Evolutionary conservation across 2,329 filamentous ascomycete genomes (phyloP), one percentile per base, ranked within the genome.

Genomic region (Zelopaecilomyces penicillatus): DNA sequence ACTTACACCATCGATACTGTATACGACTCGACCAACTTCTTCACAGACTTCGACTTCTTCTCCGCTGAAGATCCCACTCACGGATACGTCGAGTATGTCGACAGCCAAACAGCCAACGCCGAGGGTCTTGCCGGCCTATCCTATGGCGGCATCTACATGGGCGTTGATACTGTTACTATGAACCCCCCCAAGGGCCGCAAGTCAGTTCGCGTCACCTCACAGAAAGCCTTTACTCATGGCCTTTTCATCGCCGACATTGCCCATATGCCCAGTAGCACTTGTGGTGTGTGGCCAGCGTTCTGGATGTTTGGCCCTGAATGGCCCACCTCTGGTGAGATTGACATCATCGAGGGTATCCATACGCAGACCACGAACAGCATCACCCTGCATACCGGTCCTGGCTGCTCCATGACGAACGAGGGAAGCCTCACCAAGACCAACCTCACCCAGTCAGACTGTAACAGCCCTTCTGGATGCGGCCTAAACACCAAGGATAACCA

Each of bases 291-390:
- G 86, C 85, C 85, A 1, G 85, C 85, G 10, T 84, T 83, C 61
- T 85, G 76, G 76, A 71, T 69, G 42, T 73, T 87, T 31, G 85
- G 84, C 11, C 68, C 73, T n/a, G 64, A 75, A 57, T 90, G 86
- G 86, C 86, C 86, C 2, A 61, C 60, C 36, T 68, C 70, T 6
- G 85, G 85, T 39, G 86, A 90, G 65, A 85, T 91, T 55, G 86
- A 91, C 61, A 84, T 90, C 55, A 78, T 90, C 54, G 86, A 90
- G 66, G 85, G 84, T 33, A 82, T 88, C 53, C 86, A 87, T 66
- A 66, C 70, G 26, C 74, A 80, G 49, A 59, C 66, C 3, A 65
- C 70, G 47, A 78, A 85, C 61, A 64, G 71, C 38, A 71, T 88
- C 64, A 82, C 84, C 31, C 71, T 93, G 11, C 82, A 87, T 68